Base-by-base conservation (phyloP, 345 rosid species). In the Brassica nigra region DNA sequence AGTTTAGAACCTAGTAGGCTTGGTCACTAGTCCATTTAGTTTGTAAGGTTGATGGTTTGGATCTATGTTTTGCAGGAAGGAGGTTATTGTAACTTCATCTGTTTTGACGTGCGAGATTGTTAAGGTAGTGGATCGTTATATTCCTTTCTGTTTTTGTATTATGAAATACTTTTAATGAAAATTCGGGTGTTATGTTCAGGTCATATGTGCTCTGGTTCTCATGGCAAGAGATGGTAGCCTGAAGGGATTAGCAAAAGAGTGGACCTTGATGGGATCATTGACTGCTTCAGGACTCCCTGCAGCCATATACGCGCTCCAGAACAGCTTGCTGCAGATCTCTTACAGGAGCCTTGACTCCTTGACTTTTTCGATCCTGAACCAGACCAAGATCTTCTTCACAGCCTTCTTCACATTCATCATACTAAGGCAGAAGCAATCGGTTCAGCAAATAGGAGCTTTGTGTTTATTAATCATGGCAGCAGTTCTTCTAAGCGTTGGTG, bases 211-310 rank as follows among this genome's bases (percentile, higher is more conserved):
- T 10, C 62, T 93, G 27, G 29, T 92, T 85, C 89, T 96, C 74
- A 93, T 96, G 98, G 90, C 85, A 73, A 90, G 82, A 87, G 84
- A 90, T 52, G 98, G 99, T 58, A 90, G 76, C 80, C 77, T 93
- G 88, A 84, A 81, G 90, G 86, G 84, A 79, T 68, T 88, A 49
- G 77, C 82, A 20, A 86, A 74, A 34, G 84, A 96, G 75, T 96
- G 99, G 99, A 90, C 93, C 33, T 84, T 93, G 87, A 79, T 89
- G 54, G 92, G 91, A 28, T 96, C 99, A 16, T 81, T 96, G 78
- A 92, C 97, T 68, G 95, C 99, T 65, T 96, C 99, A 5, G 99
- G 97, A 75, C 97, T 92, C 80, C 99, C 98, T 65, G 98, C 98
- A 14, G 97, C 95, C 36, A 89, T 96, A 44, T 96, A 93, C 68